phyloP scores from a whole-genome alignment of 2,329 filamentous ascomycete genomes.

The Akanthomyces dipterigenus region DNA sequence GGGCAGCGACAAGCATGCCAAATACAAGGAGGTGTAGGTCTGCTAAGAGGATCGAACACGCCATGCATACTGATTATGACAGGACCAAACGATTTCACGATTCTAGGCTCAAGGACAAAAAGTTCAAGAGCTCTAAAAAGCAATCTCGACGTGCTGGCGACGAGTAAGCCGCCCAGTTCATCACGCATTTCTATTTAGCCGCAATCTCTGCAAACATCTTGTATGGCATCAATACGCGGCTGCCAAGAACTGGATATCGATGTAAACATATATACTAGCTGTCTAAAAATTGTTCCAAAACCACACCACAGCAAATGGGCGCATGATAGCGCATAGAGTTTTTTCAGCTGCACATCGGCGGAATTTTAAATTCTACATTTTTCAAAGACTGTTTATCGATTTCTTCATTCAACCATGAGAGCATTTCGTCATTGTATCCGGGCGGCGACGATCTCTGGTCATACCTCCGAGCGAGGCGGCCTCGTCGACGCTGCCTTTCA shows the following conservation, averaged over 20 bases:
- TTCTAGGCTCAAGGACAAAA: conserved; percentile 40
- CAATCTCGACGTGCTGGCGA: conserved; percentile 34
- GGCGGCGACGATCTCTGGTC: background rate
- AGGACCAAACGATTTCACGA: conserved; percentile 43
- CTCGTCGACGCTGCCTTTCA: background rate
- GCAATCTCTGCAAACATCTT: no score
- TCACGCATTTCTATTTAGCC: background rate
- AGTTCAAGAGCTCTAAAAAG: conserved; percentile 44
- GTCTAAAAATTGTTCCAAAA: background rate
- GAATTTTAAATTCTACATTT: background rate
- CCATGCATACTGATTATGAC: conserved; percentile 11
- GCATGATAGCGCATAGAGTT: background rate
- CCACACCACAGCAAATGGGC: background rate
- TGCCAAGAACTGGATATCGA: background rate
- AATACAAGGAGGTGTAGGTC: conserved; percentile 40
- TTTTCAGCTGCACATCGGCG: background rate
- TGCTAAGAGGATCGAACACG: background rate
- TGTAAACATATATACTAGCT: background rate
- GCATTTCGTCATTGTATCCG: background rate
- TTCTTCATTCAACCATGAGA: background rate
- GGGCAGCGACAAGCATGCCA: conserved; percentile 39
- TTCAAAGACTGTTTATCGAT: background rate
- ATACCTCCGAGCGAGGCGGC: background rate
- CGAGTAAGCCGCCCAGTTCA: conserved; percentile 15
- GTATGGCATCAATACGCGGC: background rate